Percentiles rank a stretch among this genome's conserved stretches.
Evolutionary conservation across 148 eudicot genomes (phyloP).

Genomic region (Linanthus parryae): DNA sequence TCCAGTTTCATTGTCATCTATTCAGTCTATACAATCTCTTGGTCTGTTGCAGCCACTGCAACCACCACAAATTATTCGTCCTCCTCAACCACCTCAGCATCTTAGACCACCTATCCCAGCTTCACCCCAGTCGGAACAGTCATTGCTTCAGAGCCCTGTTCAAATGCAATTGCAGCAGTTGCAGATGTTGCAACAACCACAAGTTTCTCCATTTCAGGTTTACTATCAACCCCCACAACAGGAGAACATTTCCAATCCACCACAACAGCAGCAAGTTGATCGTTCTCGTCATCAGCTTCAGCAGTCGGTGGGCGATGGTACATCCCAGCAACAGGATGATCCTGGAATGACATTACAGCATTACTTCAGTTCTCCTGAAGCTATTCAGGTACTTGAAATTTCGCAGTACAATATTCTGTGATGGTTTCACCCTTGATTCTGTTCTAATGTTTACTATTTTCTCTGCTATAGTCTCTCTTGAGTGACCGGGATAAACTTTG

Average conservation of each 20-base stretch:
- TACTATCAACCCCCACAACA: slow-evolving; percentile 59
- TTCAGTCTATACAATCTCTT: slow-evolving; percentile 50
- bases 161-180: slow-evolving; percentile 59
- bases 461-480: slow-evolving; percentile 57
- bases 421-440: background rate
- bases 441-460: slow-evolving; percentile 12
- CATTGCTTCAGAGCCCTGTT: slow-evolving; percentile 46
- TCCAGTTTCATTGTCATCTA: slow-evolving; percentile 40
- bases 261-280: slow-evolving; percentile 37
- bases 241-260: slow-evolving; percentile 33
- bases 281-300: slow-evolving; percentile 22
- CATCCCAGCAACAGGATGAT: slow-evolving; percentile 57
- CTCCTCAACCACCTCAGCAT: slow-evolving; percentile 69
- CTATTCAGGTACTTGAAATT: slow-evolving; percentile 62
- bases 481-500: slow-evolving; percentile 92
- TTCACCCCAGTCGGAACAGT: slow-evolving; percentile 50
- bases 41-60: slow-evolving; percentile 82
- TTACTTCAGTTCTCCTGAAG: slow-evolving; percentile 86
- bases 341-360: slow-evolving; percentile 71
- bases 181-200: slow-evolving; percentile 63
- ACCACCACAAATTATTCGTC: slow-evolving; percentile 83
- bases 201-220: slow-evolving; percentile 50
- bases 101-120: slow-evolving; percentile 52
- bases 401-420: background rate
- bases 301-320: slow-evolving; percentile 33